A percentile compares a stretch with the other conserved stretches of the same genome.
Evolutionary conservation across 2,329 filamentous ascomycete species (phyloP).

Genomic region (Talaromyces sp.): DNA sequence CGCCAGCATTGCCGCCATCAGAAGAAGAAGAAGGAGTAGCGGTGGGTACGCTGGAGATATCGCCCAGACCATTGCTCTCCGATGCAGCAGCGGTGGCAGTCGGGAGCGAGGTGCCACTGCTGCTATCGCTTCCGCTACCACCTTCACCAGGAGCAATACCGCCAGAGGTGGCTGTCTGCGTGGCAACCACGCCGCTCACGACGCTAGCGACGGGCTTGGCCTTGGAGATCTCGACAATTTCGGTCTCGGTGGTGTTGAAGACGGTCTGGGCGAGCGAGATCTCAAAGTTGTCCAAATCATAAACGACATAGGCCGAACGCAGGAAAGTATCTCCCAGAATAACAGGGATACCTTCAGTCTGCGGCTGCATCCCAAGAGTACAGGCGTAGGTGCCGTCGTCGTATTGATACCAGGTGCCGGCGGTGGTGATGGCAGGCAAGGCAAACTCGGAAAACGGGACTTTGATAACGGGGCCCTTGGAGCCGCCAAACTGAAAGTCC

Average conservation of each 20-base stretch:
- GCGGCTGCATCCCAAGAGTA: conserved; percentile 62
- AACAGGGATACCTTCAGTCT: conserved; percentile 41
- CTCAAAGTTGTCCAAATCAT: conserved; percentile 64
- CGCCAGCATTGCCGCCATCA: background rate
- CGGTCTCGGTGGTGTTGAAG: conserved; percentile 42
- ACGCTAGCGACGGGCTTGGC: conserved; percentile 5
- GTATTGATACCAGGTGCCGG: conserved; percentile 39
- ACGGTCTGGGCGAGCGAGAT: conserved; percentile 64
- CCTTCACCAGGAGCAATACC: conserved; percentile 8
- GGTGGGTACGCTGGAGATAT: background rate
- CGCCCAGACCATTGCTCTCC: background rate
- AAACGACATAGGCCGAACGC: conserved; percentile 67
- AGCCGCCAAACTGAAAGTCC: conserved; percentile 51
- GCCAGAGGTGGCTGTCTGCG: conserved; percentile 20
- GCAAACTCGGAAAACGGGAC: conserved; percentile 50
- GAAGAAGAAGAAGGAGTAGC: background rate
- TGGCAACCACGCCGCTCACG: conserved; percentile 18
- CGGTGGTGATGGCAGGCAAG: conserved; percentile 49
- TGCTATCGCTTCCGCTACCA: background rate
- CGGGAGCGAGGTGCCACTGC: background rate
- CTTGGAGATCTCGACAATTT: conserved; percentile 12
- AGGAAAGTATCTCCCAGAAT: conserved; percentile 72
- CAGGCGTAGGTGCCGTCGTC: conserved; percentile 42
- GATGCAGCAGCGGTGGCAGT: background rate
- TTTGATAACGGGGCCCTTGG: conserved; percentile 21